Evolutionary conservation across 2,329 filamentous ascomycete genomes (phyloP).

Genomic region (Metarhizium robertsii): DNA sequence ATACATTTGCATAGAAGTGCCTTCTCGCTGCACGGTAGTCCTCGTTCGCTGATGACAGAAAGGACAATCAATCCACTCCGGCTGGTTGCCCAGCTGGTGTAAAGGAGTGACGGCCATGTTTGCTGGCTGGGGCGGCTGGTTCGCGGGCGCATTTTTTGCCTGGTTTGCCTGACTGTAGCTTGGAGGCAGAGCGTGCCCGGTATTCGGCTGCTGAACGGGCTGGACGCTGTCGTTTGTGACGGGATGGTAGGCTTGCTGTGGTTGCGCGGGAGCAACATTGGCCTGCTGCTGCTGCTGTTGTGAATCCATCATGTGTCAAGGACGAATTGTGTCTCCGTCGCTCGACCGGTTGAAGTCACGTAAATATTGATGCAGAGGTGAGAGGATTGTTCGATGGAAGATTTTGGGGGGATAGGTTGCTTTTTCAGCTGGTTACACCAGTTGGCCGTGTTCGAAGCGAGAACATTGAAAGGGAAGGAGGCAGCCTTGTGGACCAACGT

Average conservation of each 20-base stretch:
- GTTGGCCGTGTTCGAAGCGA: too few relatives aligned
- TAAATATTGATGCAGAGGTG: background rate
- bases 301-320: background rate
- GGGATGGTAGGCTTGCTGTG: background rate
- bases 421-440: too few relatives aligned
- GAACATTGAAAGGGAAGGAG: too few relatives aligned
- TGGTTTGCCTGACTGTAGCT: conserved; percentile 1
- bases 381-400: background rate
- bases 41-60: conserved; percentile 17
- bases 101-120: conserved; percentile 9
- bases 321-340: background rate
- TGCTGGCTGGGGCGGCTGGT: background rate
- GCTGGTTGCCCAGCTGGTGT: conserved; percentile 13
- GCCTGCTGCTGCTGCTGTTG: background rate
- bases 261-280: background rate
- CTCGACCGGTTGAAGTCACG: background rate
- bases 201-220: background rate
- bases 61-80: conserved; percentile 21
- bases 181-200: background rate
- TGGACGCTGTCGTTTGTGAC: background rate
- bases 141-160: background rate
- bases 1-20: conserved; percentile 18
- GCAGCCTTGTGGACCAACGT: too few relatives aligned
- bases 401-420: background rate
- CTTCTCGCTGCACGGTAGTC: conserved; percentile 14